Base-by-base conservation (phyloP, 352 stramenopile genomes). In the Pythium aphanidermatum region DNA sequence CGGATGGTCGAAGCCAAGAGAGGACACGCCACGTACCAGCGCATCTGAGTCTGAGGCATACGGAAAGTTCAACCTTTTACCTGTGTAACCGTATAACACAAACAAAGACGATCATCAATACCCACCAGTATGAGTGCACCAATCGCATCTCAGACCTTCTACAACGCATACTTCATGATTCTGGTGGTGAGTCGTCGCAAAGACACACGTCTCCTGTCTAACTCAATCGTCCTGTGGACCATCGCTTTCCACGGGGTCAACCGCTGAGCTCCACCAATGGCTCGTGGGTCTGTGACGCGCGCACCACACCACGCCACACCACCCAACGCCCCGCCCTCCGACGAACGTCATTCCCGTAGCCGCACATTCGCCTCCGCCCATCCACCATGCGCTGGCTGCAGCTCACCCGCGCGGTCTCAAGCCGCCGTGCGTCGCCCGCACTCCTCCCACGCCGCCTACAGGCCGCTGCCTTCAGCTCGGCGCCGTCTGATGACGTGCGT, bases 311-410 rank as follows among this genome's bases (percentile, higher is more conserved):
- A 31, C 33, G 11, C 27, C 33, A 36, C 41, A 46, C 41, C 50
- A 27, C 36, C 46, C 16, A 12, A 10, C 24, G 25, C 36, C 20
- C 10, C n/a, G 17, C 14, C 24, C 23, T 33, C n/a, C 11, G 13
- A n/a, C 23, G 5, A 5, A 1, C n/a, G n/a, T n/a, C n/a, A n/a
- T n/a, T 20, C 25, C 23, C 32, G 8, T 19, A 23, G 26, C 10
- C 33, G 12, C 44, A 32, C 32, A 42, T 16, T 36, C 31, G 11
- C 32, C 8, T 27, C 34, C 7, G 21, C 32, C 34, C 16, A 24
- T 10, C 13, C 36, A 40, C 20, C 31, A 85, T 86, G 74, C 74
- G 66, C 35, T 86, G 68, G 65, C 52, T 81, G 33, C 70, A 81
- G 36, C 47, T 86, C 36, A 67, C 74, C 21, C 65, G 70, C 21